Percentiles rank a stretch among this genome's conserved stretches.
Conservation (phyloP, 2,329 filamentous ascomycete genomes). For the Cladophialophora immunda region DNA sequence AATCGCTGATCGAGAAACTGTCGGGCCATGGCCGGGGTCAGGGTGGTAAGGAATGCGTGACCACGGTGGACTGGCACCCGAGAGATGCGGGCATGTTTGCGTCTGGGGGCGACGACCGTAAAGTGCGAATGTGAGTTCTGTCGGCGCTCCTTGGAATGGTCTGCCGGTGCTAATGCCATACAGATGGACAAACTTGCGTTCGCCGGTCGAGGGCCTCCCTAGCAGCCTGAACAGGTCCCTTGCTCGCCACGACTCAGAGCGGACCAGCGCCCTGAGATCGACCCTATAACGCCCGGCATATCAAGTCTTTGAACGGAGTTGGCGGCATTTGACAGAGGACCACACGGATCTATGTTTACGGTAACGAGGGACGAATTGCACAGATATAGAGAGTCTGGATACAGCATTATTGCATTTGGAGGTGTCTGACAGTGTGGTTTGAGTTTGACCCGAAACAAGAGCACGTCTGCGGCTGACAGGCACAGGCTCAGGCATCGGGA, state of each 20-base stretch:
- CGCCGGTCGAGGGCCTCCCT: constrained; percentile 32
- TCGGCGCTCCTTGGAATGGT: constrained; percentile 42
- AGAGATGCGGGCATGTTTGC: constrained; percentile 83
- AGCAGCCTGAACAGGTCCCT: constrained; percentile 44
- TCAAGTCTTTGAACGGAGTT: constrained; percentile 22
- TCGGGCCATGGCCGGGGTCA: constrained; percentile 74
- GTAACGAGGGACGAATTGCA: constrained; percentile 28
- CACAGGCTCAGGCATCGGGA: neutral
- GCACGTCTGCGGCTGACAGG: constrained; percentile 7
- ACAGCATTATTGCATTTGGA: constrained; percentile 36
- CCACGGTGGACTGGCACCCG: constrained; percentile 90
- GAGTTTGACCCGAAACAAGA: constrained; percentile 8
- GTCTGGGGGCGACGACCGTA: constrained; percentile 86
- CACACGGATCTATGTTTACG: constrained; percentile 19
- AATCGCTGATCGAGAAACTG: constrained; percentile 76
- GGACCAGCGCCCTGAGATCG: constrained; percentile 53
- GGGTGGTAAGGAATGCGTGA: constrained; percentile 66
- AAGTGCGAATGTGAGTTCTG: constrained; percentile 80
- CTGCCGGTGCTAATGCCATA: constrained; percentile 31
- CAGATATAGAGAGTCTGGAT: constrained; percentile 35
- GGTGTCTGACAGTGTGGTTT: constrained; percentile 22
- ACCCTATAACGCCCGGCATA: constrained; percentile 39
- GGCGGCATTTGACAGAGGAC: constrained; percentile 15
- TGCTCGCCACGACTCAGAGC: constrained; percentile 48
- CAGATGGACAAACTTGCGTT: constrained; percentile 43